phyloP scores from a whole-genome alignment of 2,329 filamentous ascomycete species.

The Botryosphaeria agaves region DNA sequence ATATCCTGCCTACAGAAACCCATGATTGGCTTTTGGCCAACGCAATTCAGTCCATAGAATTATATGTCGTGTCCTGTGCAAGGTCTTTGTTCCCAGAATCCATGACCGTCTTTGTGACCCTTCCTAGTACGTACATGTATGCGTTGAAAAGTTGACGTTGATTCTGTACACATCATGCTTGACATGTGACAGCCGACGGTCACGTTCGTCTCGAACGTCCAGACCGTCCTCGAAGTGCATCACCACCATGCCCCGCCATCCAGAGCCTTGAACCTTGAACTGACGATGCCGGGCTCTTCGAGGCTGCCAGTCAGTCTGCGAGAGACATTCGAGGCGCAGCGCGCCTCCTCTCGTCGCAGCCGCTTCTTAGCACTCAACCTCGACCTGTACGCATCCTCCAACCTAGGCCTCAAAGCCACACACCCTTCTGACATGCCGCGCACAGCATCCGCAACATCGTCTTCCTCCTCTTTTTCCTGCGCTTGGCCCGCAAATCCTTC shows the following conservation, averaged over 20 bases:
- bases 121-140: no score
- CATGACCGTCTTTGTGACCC: no score
- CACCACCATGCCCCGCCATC: neutral
- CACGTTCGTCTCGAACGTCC: no score
- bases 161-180: no score
- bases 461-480: slow-evolving; percentile 74
- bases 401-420: neutral
- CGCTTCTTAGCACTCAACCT: slow-evolving; percentile 42
- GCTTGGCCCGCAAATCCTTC: slow-evolving; percentile 63
- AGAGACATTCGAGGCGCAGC: slow-evolving; percentile 47
- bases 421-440: neutral
- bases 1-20: no score
- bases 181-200: no score
- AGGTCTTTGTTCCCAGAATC: no score
- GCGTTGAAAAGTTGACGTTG: no score
- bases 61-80: no score
- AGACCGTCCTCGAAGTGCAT: no score
- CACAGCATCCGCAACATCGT: slow-evolving; percentile 66
- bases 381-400: slow-evolving; percentile 41
- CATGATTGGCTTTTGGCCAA: no score
- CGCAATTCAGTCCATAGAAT: no score
- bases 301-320: slow-evolving; percentile 55
- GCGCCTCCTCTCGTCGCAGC: slow-evolving; percentile 36
- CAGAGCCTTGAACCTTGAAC: neutral
- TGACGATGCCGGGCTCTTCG: slow-evolving; percentile 45